Percentiles rank a stretch among this genome's conserved stretches.
Evolutionary conservation across 352 stramenopile genomes (phyloP).

Genomic region (Phytopythium litorale): DNA sequence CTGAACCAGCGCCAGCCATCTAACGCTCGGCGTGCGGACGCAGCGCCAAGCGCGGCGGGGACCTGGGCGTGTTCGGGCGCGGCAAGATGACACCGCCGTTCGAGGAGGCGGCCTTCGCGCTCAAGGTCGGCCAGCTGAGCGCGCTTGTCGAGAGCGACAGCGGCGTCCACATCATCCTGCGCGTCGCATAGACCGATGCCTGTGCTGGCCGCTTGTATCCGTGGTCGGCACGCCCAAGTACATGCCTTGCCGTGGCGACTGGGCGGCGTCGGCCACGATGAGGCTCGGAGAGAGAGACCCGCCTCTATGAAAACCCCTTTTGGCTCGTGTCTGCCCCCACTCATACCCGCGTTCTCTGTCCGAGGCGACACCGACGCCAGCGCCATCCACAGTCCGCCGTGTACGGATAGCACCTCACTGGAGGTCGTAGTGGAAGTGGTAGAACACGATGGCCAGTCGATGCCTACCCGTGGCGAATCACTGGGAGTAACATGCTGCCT

Average conservation of each 20-base stretch:
- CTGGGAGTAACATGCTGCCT: no score
- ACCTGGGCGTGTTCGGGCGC: constrained; percentile 85
- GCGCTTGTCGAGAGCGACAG: constrained; percentile 95
- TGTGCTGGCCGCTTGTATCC: background rate
- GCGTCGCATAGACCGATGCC: constrained; percentile 54
- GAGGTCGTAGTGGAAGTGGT: no score
- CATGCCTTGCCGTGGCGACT: background rate
- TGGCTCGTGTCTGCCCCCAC: background rate
- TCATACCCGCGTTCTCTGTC: background rate
- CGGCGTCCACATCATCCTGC: constrained; percentile 96
- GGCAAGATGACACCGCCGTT: constrained; percentile 94
- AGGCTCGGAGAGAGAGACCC: background rate
- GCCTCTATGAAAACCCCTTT: background rate
- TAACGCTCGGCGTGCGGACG: background rate
- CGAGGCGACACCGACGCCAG: background rate
- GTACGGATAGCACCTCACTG: background rate
- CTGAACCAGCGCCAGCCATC: no score
- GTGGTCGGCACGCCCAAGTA: background rate
- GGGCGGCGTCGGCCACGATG: background rate
- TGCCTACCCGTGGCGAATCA: no score
- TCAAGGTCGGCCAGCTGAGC: constrained; percentile 93
- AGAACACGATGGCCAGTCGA: no score
- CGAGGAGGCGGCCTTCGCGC: constrained; percentile 88
- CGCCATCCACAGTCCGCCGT: background rate
- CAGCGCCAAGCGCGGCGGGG: constrained; percentile 88